Conservation (phyloP, 148 eudicot genomes). For the Fagopyrum esculentum region DNA sequence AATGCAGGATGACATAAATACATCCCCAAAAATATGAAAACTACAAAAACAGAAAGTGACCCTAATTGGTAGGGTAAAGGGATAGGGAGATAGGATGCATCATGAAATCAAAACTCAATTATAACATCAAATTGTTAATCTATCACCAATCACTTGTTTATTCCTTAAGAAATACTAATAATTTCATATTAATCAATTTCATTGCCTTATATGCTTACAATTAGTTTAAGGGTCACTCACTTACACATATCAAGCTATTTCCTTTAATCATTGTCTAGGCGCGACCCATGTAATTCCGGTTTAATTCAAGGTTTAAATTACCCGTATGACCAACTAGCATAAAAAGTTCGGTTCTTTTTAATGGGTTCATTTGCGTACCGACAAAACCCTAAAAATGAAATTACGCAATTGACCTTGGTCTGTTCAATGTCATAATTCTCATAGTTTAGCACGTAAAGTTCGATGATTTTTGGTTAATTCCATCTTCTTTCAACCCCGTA, state of each 20-base stretch:
- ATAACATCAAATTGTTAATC: background rate
- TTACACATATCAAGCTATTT: background rate
- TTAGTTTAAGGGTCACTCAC: background rate
- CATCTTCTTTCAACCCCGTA: no score
- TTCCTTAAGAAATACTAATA: background rate
- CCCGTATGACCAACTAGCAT: no score
- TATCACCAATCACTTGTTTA: background rate
- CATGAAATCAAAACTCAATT: background rate
- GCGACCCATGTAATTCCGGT: no score
- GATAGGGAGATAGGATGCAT: background rate
- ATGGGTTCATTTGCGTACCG: no score
- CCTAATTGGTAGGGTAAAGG: background rate
- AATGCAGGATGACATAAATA: conserved; percentile 11
- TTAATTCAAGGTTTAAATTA: no score
- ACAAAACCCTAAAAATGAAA: no score
- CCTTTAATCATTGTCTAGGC: no score
- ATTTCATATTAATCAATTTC: background rate
- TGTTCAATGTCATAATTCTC: no score
- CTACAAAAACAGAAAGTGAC: background rate
- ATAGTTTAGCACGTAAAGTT: no score
- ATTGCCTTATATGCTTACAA: background rate
- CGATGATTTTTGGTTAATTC: no score
- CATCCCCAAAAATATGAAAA: background rate
- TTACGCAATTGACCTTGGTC: no score
- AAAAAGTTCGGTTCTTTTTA: no score